Percentiles rank a stretch among this genome's conserved stretches.
phyloP scores from a whole-genome alignment of 2,329 filamentous ascomycete species.

The Trichoderma sp. region DNA sequence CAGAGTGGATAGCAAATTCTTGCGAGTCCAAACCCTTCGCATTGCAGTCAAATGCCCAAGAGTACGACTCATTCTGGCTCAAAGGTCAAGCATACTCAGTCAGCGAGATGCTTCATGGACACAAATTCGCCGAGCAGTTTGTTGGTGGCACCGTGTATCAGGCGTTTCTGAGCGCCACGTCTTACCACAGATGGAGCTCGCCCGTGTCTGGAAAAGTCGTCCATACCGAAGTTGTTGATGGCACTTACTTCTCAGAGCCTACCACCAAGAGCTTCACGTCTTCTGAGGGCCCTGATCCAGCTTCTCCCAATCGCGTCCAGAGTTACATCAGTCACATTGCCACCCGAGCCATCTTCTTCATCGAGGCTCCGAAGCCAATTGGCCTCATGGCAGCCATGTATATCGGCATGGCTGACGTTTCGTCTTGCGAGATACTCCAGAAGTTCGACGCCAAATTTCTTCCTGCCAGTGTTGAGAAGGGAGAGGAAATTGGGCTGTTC shows the following conservation, averaged over 20 bases:
- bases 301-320: slow-evolving; percentile 45
- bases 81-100: slow-evolving; percentile 66
- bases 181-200: slow-evolving; percentile 69
- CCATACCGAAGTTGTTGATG: slow-evolving; percentile 54
- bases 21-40: slow-evolving; percentile 61
- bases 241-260: slow-evolving; percentile 64
- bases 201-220: slow-evolving; percentile 61
- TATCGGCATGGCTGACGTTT: slow-evolving; percentile 72
- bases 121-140: slow-evolving; percentile 51
- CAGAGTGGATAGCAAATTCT: slow-evolving; percentile 50
- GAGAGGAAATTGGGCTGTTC: slow-evolving; percentile 71
- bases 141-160: slow-evolving; percentile 65
- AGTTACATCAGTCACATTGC: slow-evolving; percentile 64
- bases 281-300: slow-evolving; percentile 25
- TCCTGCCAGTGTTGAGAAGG: slow-evolving; percentile 46
- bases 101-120: slow-evolving; percentile 57
- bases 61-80: slow-evolving; percentile 64
- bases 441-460: slow-evolving; percentile 19
- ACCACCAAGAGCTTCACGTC: slow-evolving; percentile 20
- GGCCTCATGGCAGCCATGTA: slow-evolving; percentile 68
- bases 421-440: slow-evolving; percentile 57
- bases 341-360: slow-evolving; percentile 65
- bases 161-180: slow-evolving; percentile 62
- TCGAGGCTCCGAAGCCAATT: slow-evolving; percentile 65
- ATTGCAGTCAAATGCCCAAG: slow-evolving; percentile 47